A percentile compares a stretch with the other conserved stretches of the same genome.
phyloP scores from a whole-genome alignment of 2,329 filamentous ascomycete species.

The Bipolaris oryzae region DNA sequence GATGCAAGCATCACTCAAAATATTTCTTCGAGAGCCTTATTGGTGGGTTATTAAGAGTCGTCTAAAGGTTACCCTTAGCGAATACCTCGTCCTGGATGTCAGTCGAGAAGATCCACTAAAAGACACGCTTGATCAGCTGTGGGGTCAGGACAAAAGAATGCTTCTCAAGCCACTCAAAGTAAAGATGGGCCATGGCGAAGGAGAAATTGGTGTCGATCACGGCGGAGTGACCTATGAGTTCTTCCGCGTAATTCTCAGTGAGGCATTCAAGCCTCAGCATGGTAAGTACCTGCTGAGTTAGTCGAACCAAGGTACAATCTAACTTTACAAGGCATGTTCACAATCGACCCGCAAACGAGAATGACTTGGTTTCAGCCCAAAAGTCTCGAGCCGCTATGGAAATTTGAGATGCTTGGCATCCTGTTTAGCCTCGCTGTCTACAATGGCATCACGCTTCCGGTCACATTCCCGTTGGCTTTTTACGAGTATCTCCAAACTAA shows the following conservation, averaged over 20 bases:
- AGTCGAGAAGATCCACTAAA: slow-evolving; percentile 50
- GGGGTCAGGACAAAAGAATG: slow-evolving; percentile 82
- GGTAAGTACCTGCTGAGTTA: slow-evolving; percentile 53
- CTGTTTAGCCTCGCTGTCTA: slow-evolving; percentile 90
- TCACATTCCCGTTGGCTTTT: slow-evolving; percentile 84
- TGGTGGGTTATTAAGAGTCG: slow-evolving; percentile 36
- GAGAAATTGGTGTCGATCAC: slow-evolving; percentile 90
- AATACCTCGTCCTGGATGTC: slow-evolving; percentile 54
- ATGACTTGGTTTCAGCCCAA: slow-evolving; percentile 89
- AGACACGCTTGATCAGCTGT: slow-evolving; percentile 77
- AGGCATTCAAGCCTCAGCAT: slow-evolving; percentile 78
- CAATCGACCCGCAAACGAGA: slow-evolving; percentile 73
- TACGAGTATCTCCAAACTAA: slow-evolving; percentile 75
- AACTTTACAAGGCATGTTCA: slow-evolving; percentile 67
- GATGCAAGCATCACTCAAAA: slow-evolving; percentile 35
- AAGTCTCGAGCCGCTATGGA: slow-evolving; percentile 82
- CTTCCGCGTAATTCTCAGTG: slow-evolving; percentile 81
- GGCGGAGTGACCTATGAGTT: slow-evolving; percentile 97
- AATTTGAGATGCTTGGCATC: slow-evolving; percentile 86
- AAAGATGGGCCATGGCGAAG: slow-evolving; percentile 76
- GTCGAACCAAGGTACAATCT: slow-evolving; percentile 4
- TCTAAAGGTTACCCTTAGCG: slow-evolving; percentile 44
- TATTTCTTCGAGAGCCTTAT: slow-evolving; percentile 32
- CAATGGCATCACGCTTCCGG: slow-evolving; percentile 88
- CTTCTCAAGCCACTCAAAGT: slow-evolving; percentile 86